phyloP scores from a whole-genome alignment of 305 asterid genomes.

The Solanum hybrid region DNA sequence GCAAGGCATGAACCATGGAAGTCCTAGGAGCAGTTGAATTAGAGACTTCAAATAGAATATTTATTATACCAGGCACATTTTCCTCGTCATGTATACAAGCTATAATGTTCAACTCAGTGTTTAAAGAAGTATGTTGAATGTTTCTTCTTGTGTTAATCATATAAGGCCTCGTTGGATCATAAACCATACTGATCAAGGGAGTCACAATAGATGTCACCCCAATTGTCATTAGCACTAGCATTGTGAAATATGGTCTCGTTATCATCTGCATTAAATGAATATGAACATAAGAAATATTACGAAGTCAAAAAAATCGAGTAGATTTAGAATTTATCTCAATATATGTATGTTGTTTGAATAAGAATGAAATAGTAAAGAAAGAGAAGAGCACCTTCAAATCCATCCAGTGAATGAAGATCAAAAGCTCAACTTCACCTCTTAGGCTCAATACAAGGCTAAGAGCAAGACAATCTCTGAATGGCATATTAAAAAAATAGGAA shows the following conservation, averaged over 20 bases:
- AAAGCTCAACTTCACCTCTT: constrained; percentile 65
- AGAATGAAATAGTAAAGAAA: not conserved
- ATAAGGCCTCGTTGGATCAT: constrained; percentile 76
- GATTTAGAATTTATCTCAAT: not conserved
- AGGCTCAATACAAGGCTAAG: constrained; percentile 49
- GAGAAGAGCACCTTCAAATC: constrained; percentile 35
- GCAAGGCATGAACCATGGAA: constrained; percentile 41
- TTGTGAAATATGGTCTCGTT: constrained; percentile 32
- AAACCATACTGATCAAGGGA: constrained; percentile 54
- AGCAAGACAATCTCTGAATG: constrained; percentile 55
- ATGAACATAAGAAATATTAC: not conserved
- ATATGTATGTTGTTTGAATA: not conserved
- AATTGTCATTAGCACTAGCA: constrained; percentile 39
- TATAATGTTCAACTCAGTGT: constrained; percentile 40
- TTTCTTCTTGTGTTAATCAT: constrained; percentile 64
- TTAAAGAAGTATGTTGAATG: constrained; percentile 61
- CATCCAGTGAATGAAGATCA: constrained; percentile 56
- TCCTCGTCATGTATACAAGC: constrained; percentile 49
- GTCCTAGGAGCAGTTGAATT: constrained; percentile 42
- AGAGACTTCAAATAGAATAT: constrained; percentile 40
- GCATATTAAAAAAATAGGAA: constrained; percentile 35
- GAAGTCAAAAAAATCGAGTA: not conserved
- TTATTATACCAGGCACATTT: constrained; percentile 35
- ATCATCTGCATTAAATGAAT: constrained; percentile 38
- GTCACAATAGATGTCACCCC: constrained; percentile 37